A percentile compares a stretch with the other conserved stretches of the same genome.
Evolutionary conservation across 805 yeast species (phyloP).

Genomic region (Metschnikowia gruessii): DNA sequence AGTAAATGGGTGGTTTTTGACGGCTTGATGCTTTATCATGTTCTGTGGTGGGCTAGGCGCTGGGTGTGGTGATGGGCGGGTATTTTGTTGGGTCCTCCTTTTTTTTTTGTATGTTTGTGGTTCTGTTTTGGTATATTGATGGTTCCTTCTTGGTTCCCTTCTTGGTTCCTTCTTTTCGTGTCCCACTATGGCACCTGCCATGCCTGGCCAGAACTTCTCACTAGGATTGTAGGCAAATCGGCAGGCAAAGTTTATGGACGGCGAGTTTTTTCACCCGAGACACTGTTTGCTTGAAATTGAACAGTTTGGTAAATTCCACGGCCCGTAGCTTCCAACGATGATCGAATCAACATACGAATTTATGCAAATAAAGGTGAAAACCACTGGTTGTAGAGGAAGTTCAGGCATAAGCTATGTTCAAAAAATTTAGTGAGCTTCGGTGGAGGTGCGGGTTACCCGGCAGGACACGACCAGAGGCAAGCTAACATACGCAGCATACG

Average conservation of each 20-base stretch:
- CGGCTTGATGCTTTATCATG: too few species aligned
- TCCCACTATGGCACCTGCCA: neutral
- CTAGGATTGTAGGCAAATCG: neutral
- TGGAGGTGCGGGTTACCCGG: constrained; percentile 18
- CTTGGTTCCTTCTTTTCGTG: too few species aligned
- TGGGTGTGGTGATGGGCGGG: too few species aligned
- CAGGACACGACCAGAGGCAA: constrained; percentile 9
- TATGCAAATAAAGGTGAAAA: constrained; percentile 6
- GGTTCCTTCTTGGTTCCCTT: too few species aligned
- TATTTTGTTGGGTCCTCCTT: too few species aligned
- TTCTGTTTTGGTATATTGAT: too few species aligned
- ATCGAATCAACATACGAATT: constrained; percentile 5
- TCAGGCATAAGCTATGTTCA: constrained; percentile 2
- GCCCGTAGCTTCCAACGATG: too few species aligned
- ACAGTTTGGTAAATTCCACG: too few species aligned
- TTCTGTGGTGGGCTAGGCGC: too few species aligned
- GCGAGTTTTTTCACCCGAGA: neutral
- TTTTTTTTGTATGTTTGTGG: too few species aligned
- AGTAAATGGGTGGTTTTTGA: neutral
- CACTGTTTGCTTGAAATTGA: too few species aligned
- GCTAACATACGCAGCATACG: too few species aligned
- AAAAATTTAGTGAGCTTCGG: constrained; percentile 14
- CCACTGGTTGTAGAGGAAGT: constrained; percentile 7
- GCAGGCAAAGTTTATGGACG: neutral
- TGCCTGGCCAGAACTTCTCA: neutral